Base-by-base conservation (phyloP, 257 asterid genomes). In the Scutellaria galericulata region DNA sequence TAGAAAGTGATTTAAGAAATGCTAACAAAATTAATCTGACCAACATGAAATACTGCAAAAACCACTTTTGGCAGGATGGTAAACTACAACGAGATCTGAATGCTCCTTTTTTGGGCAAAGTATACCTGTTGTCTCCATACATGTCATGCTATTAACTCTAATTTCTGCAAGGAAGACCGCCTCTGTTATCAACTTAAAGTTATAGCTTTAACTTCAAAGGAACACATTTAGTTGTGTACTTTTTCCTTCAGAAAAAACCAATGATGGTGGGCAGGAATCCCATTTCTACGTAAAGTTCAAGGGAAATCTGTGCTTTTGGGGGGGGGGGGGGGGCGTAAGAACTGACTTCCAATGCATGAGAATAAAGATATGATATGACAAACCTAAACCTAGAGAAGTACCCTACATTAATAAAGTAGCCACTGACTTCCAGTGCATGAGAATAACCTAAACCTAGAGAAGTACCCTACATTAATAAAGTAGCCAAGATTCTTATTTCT, bases 101-200 rank as follows among this genome's bases (percentile, higher is more conserved):
- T 74, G 57, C 66, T 31, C 66, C 24, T 50, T 63, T 51, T 41
- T 24, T 24, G 52, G 76, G 41, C n/a, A 9, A 39, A 15, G 5
- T 52, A 68, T 71, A 15, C 2, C 47, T 60, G 7, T 12, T 53
- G 35, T 40, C 41, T 42, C 59, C 10, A 46, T 56, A 11, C 11
- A 14, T 22, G 54, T 11, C 18, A 66, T 44, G 63, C 37, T 60
- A 58, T 59, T 7, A 5, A 37, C 35, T 59, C 60, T 37, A 11
- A 44, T 42, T 55, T 56, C 47, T 70, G 66, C 75, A 58, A 27
- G 27, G 45, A 54, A 12, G 6, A 20, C 67, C 58, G 67, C 50
- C 35, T 18, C 52, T 44, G 37, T 31, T 31, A 58, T 27, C 6
- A 40, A 9, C 46, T 70, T 59, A 24, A 37, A 6, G 35, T 42